phyloP scores from a whole-genome alignment of 768 basidiomycete genomes.

The Hemileccinum impolitum region DNA sequence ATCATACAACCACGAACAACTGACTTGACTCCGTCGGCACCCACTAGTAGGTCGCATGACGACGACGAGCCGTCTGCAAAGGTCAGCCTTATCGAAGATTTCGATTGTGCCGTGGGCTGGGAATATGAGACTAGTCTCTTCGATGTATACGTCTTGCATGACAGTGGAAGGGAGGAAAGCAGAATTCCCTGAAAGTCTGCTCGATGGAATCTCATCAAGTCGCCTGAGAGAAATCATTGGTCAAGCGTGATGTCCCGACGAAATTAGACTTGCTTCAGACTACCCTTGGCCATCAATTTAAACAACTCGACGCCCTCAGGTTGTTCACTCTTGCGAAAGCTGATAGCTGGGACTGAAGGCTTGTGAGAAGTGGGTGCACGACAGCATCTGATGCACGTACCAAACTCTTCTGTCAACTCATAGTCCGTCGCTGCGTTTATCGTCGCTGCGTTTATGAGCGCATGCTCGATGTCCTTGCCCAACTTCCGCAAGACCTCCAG shows the following conservation, averaged over 20 bases:
- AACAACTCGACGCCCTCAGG: conserved; percentile 51
- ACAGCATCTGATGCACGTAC: conserved; percentile 9
- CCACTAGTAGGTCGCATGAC: conserved; percentile 62
- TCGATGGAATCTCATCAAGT: conserved; percentile 54
- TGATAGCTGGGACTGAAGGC: conserved; percentile 46
- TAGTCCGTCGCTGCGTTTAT: conserved; percentile 20
- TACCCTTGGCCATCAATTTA: conserved; percentile 56
- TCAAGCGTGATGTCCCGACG: background rate
- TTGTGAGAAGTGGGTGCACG: background rate
- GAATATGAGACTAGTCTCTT: conserved; percentile 60
- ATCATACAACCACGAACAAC: conserved; percentile 39
- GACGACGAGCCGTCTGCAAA: conserved; percentile 63
- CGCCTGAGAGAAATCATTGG: conserved; percentile 33
- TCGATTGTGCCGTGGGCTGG: conserved; percentile 37
- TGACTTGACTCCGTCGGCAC: conserved; percentile 68
- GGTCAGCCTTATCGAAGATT: conserved; percentile 39
- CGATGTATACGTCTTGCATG: conserved; percentile 45
- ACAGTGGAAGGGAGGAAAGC: conserved; percentile 44
- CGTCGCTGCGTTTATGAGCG: conserved; percentile 15
- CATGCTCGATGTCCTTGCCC: conserved; percentile 15
- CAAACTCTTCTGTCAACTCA: conserved; percentile 19
- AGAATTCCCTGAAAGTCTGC: conserved; percentile 64
- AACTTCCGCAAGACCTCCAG: conserved; percentile 23
- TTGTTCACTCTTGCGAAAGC: conserved; percentile 61
- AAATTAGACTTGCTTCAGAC: background rate